These are phyloP conservation scores for Mortierella sp. DNA, from an alignment of 371 early-diverging fungal species.

Conservation along the genomic window DNA sequence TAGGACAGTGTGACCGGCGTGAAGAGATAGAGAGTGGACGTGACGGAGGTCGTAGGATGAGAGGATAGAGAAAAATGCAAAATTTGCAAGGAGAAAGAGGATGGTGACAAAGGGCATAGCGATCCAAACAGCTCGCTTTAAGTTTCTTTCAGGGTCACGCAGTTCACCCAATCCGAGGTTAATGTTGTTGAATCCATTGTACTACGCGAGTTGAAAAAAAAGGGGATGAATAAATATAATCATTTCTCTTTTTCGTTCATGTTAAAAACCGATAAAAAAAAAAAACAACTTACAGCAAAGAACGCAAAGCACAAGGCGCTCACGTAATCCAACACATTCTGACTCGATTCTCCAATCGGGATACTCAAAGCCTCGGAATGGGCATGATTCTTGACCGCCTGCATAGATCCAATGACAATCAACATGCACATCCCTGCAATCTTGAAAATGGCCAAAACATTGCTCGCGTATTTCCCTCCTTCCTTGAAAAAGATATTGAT, in stretches of 20 bases:
- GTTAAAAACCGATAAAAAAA: neutral
- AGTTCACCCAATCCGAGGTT: slow-evolving; percentile 54
- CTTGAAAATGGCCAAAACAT: slow-evolving; percentile 48
- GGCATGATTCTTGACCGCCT: slow-evolving; percentile 51
- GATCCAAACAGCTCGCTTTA: slow-evolving; percentile 52
- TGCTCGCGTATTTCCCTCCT: slow-evolving; percentile 52
- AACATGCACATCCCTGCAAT: slow-evolving; percentile 50
- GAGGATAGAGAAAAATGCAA: slow-evolving; percentile 55
- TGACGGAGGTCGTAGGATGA: slow-evolving; percentile 56
- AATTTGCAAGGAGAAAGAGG: slow-evolving; percentile 55
- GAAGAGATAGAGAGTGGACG: slow-evolving; percentile 51
- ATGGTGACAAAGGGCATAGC: slow-evolving; percentile 55
- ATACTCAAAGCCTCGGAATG: slow-evolving; percentile 43
- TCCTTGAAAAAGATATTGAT: slow-evolving; percentile 51
- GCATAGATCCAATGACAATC: slow-evolving; percentile 47
- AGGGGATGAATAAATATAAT: neutral
- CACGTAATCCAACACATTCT: slow-evolving; percentile 47
- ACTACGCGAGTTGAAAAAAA: slow-evolving; percentile 18
- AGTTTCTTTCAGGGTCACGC: slow-evolving; percentile 44
- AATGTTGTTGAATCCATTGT: slow-evolving; percentile 57
- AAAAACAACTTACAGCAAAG: slow-evolving; percentile 44
- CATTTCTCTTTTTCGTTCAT: neutral
- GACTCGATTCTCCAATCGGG: slow-evolving; percentile 44
- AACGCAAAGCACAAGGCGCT: slow-evolving; percentile 56
- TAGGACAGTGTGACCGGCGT: slow-evolving; percentile 51